Conservation (phyloP, 495 filamentous ascomycete species). For the Haplographium delicatum region DNA sequence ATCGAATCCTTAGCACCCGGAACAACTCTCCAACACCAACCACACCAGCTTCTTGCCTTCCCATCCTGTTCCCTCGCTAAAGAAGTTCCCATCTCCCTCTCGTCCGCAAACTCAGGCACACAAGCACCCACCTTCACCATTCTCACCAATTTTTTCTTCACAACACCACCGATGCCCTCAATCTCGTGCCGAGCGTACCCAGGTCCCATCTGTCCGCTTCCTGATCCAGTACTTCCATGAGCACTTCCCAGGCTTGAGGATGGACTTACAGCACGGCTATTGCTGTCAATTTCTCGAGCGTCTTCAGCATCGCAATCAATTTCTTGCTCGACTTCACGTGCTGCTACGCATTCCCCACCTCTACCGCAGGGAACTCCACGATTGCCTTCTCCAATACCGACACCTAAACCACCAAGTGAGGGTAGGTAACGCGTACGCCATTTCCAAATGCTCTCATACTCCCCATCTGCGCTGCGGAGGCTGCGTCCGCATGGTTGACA, state of each 20-base stretch:
- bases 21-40: slow-evolving; percentile 59
- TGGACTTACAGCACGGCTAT: slow-evolving; percentile 25
- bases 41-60: slow-evolving; percentile 57
- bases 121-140: slow-evolving; percentile 72
- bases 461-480: slow-evolving; percentile 62
- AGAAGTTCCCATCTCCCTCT: slow-evolving; percentile 51
- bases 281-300: slow-evolving; percentile 32
- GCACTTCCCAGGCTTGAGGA: slow-evolving; percentile 11
- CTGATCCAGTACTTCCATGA: neutral
- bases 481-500: slow-evolving; percentile 72
- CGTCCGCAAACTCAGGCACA: slow-evolving; percentile 78
- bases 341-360: slow-evolving; percentile 61
- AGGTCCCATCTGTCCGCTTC: slow-evolving; percentile 32
- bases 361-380: slow-evolving; percentile 82
- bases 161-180: slow-evolving; percentile 76
- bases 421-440: slow-evolving; percentile 85
- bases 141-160: slow-evolving; percentile 77
- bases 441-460: slow-evolving; percentile 73
- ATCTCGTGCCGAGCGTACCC: slow-evolving; percentile 82
- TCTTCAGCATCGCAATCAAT: slow-evolving; percentile 72
- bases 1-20: slow-evolving; percentile 37
- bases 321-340: slow-evolving; percentile 69
- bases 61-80: slow-evolving; percentile 52
- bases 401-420: slow-evolving; percentile 73
- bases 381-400: slow-evolving; percentile 81